Conservation (phyloP, 495 filamentous ascomycete species). For the Bombardia bombarda region DNA sequence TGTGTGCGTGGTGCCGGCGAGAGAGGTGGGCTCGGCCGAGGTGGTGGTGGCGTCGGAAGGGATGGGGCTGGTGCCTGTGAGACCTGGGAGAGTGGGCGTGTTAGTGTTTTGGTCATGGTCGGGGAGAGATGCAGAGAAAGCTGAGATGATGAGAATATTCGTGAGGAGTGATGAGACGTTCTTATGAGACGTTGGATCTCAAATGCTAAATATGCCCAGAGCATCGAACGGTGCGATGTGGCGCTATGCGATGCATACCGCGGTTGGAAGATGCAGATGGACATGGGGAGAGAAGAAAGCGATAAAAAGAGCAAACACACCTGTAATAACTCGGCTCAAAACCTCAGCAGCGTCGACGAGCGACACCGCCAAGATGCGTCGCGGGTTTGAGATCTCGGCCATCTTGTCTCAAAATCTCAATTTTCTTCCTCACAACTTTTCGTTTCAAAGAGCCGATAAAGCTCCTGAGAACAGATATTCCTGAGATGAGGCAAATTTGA, state of each 20-base stretch:
- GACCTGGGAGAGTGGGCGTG: not conserved
- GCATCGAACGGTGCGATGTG: no score
- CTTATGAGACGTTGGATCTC: no score
- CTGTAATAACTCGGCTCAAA: slow-evolving; percentile 34
- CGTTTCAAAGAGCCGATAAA: not conserved
- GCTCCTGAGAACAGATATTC: no score
- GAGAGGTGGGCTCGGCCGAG: slow-evolving; percentile 32
- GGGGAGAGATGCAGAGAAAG: not conserved
- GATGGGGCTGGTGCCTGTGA: slow-evolving; percentile 29
- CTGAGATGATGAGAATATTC: not conserved
- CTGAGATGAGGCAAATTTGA: no score
- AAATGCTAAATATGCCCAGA: no score
- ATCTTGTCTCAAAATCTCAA: not conserved
- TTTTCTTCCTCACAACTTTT: not conserved
- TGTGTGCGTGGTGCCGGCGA: slow-evolving; percentile 70
- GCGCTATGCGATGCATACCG: no score
- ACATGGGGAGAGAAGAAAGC: not conserved
- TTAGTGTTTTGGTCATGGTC: not conserved
- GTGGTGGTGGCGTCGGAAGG: not conserved
- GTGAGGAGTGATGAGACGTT: not conserved
- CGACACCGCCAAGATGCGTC: slow-evolving; percentile 39
- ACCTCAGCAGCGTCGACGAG: slow-evolving; percentile 30
- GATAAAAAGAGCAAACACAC: slow-evolving; percentile 14
- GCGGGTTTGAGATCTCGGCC: slow-evolving; percentile 40
- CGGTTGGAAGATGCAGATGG: not conserved